Evolutionary conservation across 2,329 filamentous ascomycete genomes (phyloP), one percentile per base, ranked within the genome.

Genomic region (Sporothrix luriei): DNA sequence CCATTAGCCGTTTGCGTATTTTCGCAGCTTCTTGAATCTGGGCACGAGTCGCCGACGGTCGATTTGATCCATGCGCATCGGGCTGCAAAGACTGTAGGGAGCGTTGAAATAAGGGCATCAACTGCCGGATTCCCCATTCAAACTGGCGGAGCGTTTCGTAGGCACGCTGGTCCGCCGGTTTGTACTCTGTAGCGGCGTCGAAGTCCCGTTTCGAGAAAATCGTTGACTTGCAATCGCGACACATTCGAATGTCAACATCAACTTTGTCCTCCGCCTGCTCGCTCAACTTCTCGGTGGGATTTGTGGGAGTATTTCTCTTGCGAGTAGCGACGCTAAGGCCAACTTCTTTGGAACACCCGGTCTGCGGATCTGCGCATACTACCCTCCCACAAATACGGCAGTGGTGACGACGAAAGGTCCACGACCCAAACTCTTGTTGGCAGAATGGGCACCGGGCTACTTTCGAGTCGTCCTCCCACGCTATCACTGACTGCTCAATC

Each of bases 371-470:
- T 14, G 93, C 93, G 77, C 95, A 99, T 0, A 99, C 93, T 0
- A 99, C 93, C 55, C 91, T 88, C 3, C 95, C 95, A 76, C 95
- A 99, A 79, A 97, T 90, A 68, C 95, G 88, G 79, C 95, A 99
- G 79, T 99, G 95, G 78, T 98, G 95, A 74, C 95, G 85, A 75
- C 95, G 88, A 76, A 98, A 97, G 1, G 93, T 91, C 86, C 97
- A 98, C 16, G 90, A 91, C 0, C 93, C 91, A 78, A 99, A 99
- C 69, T 97, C 93, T 76, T 99, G 95, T 76, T 97, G 92, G 76
- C 95, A 99, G 76, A 97, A 97, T 0, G 95, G 95, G 77, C 95
- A 99, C 73, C 89, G 89, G 1, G 84, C 72, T 6, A 99, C 93
- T 43, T 84, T 87, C 0, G 90, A 85, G 78, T 99, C 95, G 67